Percentiles rank a stretch among this genome's conserved stretches.
phyloP scores from a whole-genome alignment of 106 monocot species.

The Acorus gramineus region DNA sequence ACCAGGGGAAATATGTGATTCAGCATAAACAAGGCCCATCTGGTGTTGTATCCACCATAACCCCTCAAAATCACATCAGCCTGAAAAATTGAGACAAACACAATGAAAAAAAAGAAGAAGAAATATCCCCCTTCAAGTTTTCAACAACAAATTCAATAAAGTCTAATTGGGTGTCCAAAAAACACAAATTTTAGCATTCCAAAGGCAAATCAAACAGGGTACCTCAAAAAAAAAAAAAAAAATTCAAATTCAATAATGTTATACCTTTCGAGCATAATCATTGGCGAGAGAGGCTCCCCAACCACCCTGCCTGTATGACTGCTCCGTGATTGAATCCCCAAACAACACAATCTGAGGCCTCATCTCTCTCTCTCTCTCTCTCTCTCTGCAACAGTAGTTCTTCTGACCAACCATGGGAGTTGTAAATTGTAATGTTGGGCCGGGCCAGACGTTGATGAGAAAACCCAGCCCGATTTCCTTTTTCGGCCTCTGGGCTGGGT shows the following conservation, averaged over 20 bases:
- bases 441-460: too few species aligned
- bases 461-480: too few species aligned
- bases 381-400: too few species aligned
- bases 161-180: too few species aligned
- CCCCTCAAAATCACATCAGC: conserved; percentile 87
- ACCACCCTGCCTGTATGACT: conserved; percentile 66
- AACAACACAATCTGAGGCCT: conserved; percentile 68
- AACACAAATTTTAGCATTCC: too few species aligned
- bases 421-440: too few species aligned
- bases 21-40: conserved; percentile 77
- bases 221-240: too few species aligned
- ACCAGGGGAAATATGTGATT: conserved; percentile 65
- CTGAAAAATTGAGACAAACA: conserved; percentile 23
- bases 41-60: conserved; percentile 95
- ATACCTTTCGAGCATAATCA: conserved; percentile 83
- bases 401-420: too few species aligned
- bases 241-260: too few species aligned
- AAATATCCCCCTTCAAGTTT: background rate
- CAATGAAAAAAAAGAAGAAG: conserved; percentile 1
- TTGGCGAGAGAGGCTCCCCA: conserved; percentile 91
- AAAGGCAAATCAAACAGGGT: too few species aligned
- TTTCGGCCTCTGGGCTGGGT: too few species aligned
- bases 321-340: conserved; percentile 92
- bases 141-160: too few species aligned
- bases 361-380: background rate